These are phyloP conservation scores for Cruciata laevipes DNA, from an alignment of 257 asterid genomes.

Conservation along the genomic window DNA sequence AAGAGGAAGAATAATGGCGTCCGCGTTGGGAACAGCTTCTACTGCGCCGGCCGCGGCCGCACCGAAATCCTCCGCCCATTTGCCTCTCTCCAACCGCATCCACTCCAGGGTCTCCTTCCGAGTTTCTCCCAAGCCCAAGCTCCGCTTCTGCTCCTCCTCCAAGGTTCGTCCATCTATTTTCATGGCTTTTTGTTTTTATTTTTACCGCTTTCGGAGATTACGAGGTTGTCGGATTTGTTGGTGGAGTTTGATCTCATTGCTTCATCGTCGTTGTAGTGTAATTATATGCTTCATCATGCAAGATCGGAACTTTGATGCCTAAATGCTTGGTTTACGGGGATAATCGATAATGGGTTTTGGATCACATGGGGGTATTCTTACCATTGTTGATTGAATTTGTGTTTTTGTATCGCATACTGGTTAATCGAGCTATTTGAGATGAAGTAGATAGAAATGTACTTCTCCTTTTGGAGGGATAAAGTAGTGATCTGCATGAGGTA, in stretches of 20 bases:
- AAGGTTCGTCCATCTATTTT: constrained; percentile 33
- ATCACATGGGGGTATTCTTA: background rate
- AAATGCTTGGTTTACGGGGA: background rate
- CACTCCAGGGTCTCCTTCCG: constrained; percentile 48
- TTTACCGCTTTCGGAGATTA: background rate
- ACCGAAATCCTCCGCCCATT: constrained; percentile 33
- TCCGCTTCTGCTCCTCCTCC: constrained; percentile 45
- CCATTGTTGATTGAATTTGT: background rate
- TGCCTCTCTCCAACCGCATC: constrained; percentile 36
- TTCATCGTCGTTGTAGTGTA: background rate
- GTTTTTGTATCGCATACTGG: background rate
- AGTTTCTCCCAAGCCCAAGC: constrained; percentile 47
- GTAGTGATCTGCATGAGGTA: background rate
- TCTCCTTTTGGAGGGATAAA: background rate
- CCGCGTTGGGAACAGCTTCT: constrained; percentile 51
- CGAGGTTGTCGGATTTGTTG: background rate
- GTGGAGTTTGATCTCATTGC: background rate
- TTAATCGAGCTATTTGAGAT: background rate
- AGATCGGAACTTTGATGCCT: constrained; percentile 5
- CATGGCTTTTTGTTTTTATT: background rate
- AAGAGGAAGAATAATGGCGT: constrained; percentile 41
- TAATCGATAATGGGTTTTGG: background rate
- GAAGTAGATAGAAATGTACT: background rate
- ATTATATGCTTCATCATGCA: constrained; percentile 9
- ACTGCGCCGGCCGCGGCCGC: constrained; percentile 34